Conservation (phyloP, 345 rosid genomes). For the Salix viminalis region DNA sequence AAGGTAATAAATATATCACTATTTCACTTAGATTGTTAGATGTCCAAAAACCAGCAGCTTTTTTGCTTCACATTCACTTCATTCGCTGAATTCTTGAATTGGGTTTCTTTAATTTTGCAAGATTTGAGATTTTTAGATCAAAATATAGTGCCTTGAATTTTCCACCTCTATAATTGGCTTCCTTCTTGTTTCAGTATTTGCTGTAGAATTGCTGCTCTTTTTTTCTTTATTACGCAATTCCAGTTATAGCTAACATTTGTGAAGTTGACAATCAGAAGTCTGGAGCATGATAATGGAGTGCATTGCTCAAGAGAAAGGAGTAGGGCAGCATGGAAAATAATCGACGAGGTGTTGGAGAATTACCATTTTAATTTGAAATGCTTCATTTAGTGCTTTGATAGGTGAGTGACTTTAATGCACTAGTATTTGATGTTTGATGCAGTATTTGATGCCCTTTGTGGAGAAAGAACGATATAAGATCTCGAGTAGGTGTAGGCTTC, state of each 20-base stretch:
- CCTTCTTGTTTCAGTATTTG: neutral
- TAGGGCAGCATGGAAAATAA: slow-evolving; percentile 30
- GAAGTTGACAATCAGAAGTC: slow-evolving; percentile 20
- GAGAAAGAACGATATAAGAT: slow-evolving; percentile 21
- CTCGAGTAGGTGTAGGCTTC: slow-evolving; percentile 23
- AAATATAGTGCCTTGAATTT: neutral
- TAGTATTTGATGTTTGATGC: neutral
- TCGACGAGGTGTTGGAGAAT: slow-evolving; percentile 11
- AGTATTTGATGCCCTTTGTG: slow-evolving; percentile 34
- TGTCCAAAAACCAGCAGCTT: neutral
- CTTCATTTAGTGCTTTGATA: neutral
- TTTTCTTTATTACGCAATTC: neutral
- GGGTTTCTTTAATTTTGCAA: slow-evolving; percentile 1
- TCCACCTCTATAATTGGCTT: too few relatives aligned
- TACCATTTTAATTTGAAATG: neutral
- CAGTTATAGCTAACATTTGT: neutral
- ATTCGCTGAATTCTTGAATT: neutral
- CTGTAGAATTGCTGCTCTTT: neutral
- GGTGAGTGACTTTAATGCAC: too few relatives aligned
- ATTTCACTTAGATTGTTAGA: too few relatives aligned
- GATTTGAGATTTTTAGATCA: neutral
- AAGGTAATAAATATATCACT: slow-evolving; percentile 31
- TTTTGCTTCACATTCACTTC: neutral
- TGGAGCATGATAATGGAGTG: slow-evolving; percentile 23
- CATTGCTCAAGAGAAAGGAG: slow-evolving; percentile 30